Base-by-base conservation (phyloP, 129 eudicot genomes). In the Centella asiatica region DNA sequence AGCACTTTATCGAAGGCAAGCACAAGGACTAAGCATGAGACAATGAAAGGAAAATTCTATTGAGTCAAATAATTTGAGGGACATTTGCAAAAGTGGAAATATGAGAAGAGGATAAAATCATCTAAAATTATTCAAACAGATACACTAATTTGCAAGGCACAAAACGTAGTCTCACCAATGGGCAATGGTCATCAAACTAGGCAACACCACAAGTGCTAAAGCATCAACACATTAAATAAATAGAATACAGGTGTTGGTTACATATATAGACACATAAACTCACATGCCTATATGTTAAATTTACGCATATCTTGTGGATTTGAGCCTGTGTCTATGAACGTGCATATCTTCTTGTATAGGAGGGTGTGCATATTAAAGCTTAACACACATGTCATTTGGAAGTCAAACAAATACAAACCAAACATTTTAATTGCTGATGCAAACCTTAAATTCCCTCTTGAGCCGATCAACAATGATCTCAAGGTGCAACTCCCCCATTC, bases 401-500 rank as follows among this genome's bases (percentile, higher is more conserved):
- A 44, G 45, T 20, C 52, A 33, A 55, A 12, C 47, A 56, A 45
- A 10, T 37, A 37, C 28, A 25, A 33, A 59, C 11, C 42, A 57
- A 34, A 62, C 12, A 40, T 24, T 4, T 22, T 25, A 19, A 49
- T 47, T 24, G 45, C 36, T 50, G 17, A 53, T 42, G 19, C 71
- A 31, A 50, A 79, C 84, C 83, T 79, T 83, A 66, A 47, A 83
- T 65, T 83, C 90, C 65, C 90, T 73, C 68, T 79, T 83, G 65
- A 83, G 80, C 37, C 90, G 73, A 55, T 93, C 99, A 52, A 93
- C 96, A 45, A 93, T 93, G 68, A 93, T 93, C 70, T 93, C 99
- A 20, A 93, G 95, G 71, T 93, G 99, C 76, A 93, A 69, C 62
- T 93, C 96, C 59, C 99, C 99, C 99, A 93, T 93, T 69, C 99